Evolutionary conservation across 1,284 basidiomycete species (phyloP).

Genomic region (Irpex sp.): DNA sequence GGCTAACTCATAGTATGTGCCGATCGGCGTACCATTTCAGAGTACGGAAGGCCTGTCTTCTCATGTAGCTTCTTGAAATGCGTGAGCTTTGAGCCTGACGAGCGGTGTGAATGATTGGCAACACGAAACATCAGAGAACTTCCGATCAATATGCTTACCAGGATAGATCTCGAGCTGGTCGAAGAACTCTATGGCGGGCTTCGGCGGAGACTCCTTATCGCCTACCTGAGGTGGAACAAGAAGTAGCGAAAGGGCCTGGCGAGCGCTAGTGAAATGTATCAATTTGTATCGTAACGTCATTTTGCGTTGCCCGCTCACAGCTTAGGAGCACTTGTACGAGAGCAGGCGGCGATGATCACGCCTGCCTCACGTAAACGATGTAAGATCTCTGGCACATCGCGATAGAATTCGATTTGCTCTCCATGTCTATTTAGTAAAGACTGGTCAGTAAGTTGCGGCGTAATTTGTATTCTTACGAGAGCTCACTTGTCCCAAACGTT

Average conservation of each 20-base stretch:
- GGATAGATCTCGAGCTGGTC: constrained; percentile 85
- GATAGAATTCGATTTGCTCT: constrained; percentile 63
- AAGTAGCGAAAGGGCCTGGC: constrained; percentile 70
- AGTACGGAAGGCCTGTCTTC: constrained; percentile 78
- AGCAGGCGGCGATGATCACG: constrained; percentile 72
- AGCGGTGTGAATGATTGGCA: neutral
- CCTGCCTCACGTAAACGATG: constrained; percentile 52
- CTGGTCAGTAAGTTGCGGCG: neutral
- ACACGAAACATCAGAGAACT: neutral
- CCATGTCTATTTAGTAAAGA: constrained; percentile 41
- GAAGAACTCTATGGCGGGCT: constrained; percentile 66
- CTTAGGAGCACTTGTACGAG: constrained; percentile 66
- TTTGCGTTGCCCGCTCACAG: constrained; percentile 48
- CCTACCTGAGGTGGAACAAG: constrained; percentile 51
- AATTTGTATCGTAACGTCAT: neutral
- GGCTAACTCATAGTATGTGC: too few species aligned
- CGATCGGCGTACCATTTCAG: constrained; percentile 65
- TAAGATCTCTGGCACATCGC: constrained; percentile 75
- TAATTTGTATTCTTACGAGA: neutral
- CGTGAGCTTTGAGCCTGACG: constrained; percentile 72
- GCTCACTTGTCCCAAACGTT: constrained; percentile 57
- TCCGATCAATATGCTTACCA: constrained; percentile 33
- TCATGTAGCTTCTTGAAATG: constrained; percentile 80
- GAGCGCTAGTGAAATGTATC: constrained; percentile 47
- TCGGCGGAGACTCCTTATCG: constrained; percentile 33